A percentile compares a stretch with the other conserved stretches of the same genome.
Conservation (phyloP, 2,329 filamentous ascomycete genomes). For the Pseudocercospora ulei region DNA sequence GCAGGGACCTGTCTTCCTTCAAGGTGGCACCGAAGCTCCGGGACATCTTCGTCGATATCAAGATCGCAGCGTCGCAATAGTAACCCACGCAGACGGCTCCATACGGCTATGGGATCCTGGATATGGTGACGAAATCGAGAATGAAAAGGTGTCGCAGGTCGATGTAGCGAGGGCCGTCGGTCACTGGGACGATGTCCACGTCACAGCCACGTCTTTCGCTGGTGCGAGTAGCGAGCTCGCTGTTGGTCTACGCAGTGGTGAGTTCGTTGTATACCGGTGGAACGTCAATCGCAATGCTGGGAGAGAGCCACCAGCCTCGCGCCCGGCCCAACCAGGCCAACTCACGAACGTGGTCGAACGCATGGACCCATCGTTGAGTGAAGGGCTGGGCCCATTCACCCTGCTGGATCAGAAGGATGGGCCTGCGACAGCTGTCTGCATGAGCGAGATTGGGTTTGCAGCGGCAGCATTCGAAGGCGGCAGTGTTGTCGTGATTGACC, state of each 20-base stretch:
- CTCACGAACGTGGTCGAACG: conserved; percentile 65
- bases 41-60: conserved; percentile 68
- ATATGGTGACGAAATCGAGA: conserved; percentile 87
- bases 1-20: conserved; percentile 66
- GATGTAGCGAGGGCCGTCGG: conserved; percentile 76
- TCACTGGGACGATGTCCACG: conserved; percentile 64
- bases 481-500: conserved; percentile 69
- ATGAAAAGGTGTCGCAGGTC: conserved; percentile 67
- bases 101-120: conserved; percentile 90
- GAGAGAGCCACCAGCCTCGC: conserved; percentile 46
- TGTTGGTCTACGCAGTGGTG: conserved; percentile 70
- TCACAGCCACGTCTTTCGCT: conserved; percentile 71
- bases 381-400: conserved; percentile 69
- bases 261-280: conserved; percentile 80
- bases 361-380: conserved; percentile 62
- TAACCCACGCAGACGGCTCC: conserved; percentile 81
- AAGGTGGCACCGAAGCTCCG: conserved; percentile 65
- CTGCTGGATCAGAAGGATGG: conserved; percentile 78
- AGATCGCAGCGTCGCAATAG: conserved; percentile 71
- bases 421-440: conserved; percentile 64
- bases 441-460: conserved; percentile 89
- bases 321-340: conserved; percentile 42
- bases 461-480: conserved; percentile 78
- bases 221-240: conserved; percentile 75
- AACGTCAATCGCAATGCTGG: conserved; percentile 67